phyloP scores from a whole-genome alignment of 2,329 filamentous ascomycete species.

The Trichoderma harzianum region DNA sequence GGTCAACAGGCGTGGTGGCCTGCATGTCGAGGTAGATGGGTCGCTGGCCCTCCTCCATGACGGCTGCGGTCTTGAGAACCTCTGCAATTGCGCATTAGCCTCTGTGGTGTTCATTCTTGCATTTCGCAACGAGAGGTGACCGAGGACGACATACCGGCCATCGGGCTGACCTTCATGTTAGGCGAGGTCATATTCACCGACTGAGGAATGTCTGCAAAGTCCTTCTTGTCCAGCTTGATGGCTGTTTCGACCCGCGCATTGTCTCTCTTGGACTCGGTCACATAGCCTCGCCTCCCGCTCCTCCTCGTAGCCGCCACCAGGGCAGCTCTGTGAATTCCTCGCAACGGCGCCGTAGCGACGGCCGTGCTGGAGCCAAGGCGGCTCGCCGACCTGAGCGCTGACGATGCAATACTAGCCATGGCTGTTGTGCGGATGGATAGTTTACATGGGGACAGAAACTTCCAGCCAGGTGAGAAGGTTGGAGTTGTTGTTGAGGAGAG shows the following conservation, averaged over 20 bases:
- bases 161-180: slow-evolving; percentile 66
- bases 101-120: neutral
- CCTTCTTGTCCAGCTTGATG: slow-evolving; percentile 81
- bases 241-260: slow-evolving; percentile 82
- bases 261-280: slow-evolving; percentile 76
- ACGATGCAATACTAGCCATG: slow-evolving; percentile 66
- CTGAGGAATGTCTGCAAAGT: slow-evolving; percentile 60
- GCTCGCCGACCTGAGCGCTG: slow-evolving; percentile 72
- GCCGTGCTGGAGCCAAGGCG: slow-evolving; percentile 47
- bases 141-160: slow-evolving; percentile 48
- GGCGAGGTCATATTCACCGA: slow-evolving; percentile 38
- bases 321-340: slow-evolving; percentile 30
- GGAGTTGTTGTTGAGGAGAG: slow-evolving; percentile 22
- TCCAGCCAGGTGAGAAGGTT: slow-evolving; percentile 24
- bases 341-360: slow-evolving; percentile 29
- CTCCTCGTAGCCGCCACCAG: slow-evolving; percentile 29
- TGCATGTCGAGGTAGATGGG: slow-evolving; percentile 99
- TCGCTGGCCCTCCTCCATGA: slow-evolving; percentile 88
- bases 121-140: neutral
- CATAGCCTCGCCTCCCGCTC: slow-evolving; percentile 62
- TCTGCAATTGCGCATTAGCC: slow-evolving; percentile 41
- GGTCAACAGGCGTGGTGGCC: slow-evolving; percentile 92
- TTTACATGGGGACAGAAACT: slow-evolving; percentile 21
- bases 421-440: slow-evolving; percentile 23
- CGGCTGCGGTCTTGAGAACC: slow-evolving; percentile 83